A percentile compares a stretch with the other conserved stretches of the same genome.
Conservation (phyloP, 2,329 filamentous ascomycete genomes). For the Fusarium abutilonis region DNA sequence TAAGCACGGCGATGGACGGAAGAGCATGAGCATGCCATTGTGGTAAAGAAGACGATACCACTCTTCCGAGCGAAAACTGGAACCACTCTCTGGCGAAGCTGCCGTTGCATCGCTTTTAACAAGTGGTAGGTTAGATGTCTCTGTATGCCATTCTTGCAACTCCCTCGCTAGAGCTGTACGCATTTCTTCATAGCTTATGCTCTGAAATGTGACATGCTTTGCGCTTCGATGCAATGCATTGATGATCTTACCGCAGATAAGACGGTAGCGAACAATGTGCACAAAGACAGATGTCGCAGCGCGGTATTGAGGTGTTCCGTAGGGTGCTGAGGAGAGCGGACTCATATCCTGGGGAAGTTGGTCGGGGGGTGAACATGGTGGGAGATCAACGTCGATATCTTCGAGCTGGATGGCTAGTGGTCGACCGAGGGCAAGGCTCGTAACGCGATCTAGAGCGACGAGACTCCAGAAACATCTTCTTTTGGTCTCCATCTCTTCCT, state of each 20-base stretch:
- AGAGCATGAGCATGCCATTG: slow-evolving; percentile 56
- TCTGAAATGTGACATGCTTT: slow-evolving; percentile 19
- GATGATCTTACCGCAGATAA: slow-evolving; percentile 54
- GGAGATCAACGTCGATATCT: slow-evolving; percentile 54
- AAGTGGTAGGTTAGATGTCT: slow-evolving; percentile 44
- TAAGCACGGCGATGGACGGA: slow-evolving; percentile 52
- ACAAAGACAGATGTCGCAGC: slow-evolving; percentile 49
- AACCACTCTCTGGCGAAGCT: slow-evolving; percentile 42
- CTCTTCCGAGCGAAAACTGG: slow-evolving; percentile 53
- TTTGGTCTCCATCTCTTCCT: slow-evolving; percentile 49
- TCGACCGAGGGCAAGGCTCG: slow-evolving; percentile 52
- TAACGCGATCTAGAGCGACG: slow-evolving; percentile 52
- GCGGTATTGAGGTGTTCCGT: slow-evolving; percentile 40
- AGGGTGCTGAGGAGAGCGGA: slow-evolving; percentile 28
- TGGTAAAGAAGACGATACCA: slow-evolving; percentile 57
- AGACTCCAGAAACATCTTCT: slow-evolving; percentile 57
- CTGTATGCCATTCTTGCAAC: slow-evolving; percentile 47
- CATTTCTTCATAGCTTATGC: slow-evolving; percentile 28
- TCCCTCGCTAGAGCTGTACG: slow-evolving; percentile 42
- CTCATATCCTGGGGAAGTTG: slow-evolving; percentile 27
- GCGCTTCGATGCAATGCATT: slow-evolving; percentile 49
- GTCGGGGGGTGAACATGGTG: slow-evolving; percentile 34
- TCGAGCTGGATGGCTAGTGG: slow-evolving; percentile 54
- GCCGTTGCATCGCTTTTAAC: slow-evolving; percentile 38
- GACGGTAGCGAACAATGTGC: slow-evolving; percentile 53